Evolutionary conservation across 2,329 filamentous ascomycete genomes (phyloP).

Genomic region (Aspergillus phoenicis): DNA sequence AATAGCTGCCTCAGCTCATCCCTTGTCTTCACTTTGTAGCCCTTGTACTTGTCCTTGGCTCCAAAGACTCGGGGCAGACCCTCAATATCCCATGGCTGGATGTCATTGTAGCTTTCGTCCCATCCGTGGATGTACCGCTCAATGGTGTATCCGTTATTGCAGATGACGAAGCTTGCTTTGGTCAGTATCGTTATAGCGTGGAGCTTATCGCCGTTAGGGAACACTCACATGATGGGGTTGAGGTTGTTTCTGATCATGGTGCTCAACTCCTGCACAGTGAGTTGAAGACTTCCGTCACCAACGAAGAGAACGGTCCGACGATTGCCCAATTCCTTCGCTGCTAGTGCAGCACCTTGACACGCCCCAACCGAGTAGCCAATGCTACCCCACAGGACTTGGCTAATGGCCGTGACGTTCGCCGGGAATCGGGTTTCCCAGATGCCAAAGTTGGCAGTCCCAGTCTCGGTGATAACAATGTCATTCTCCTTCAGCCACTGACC

Average conservation of each 20-base stretch:
- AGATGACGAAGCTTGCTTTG: slow-evolving; percentile 66
- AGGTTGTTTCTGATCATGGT: slow-evolving; percentile 78
- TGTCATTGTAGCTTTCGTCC: slow-evolving; percentile 79
- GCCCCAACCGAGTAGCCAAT: slow-evolving; percentile 68
- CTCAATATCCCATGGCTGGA: slow-evolving; percentile 73
- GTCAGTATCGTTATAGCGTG: slow-evolving; percentile 36
- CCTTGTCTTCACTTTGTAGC: slow-evolving; percentile 69
- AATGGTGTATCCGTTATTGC: slow-evolving; percentile 87
- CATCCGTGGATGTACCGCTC: slow-evolving; percentile 86
- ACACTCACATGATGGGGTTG: slow-evolving; percentile 71
- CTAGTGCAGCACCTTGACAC: slow-evolving; percentile 71
- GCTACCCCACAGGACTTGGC: slow-evolving; percentile 72
- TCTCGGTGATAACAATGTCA: slow-evolving; percentile 84
- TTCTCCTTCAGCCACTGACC: slow-evolving; percentile 70
- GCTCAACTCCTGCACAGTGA: slow-evolving; percentile 80
- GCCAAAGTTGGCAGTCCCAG: slow-evolving; percentile 84
- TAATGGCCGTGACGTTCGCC: slow-evolving; percentile 73
- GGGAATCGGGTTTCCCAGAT: slow-evolving; percentile 86
- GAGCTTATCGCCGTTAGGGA: not conserved
- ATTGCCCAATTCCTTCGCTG: slow-evolving; percentile 66
- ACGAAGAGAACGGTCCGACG: slow-evolving; percentile 78
- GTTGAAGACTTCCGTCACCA: slow-evolving; percentile 85
- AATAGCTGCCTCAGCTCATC: slow-evolving; percentile 69
- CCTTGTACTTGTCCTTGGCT: slow-evolving; percentile 60
- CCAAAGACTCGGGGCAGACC: slow-evolving; percentile 70